Percentiles rank a stretch among this genome's conserved stretches.
Evolutionary conservation across 2,329 filamentous ascomycete species (phyloP).

Genomic region (Colletotrichum sp.): DNA sequence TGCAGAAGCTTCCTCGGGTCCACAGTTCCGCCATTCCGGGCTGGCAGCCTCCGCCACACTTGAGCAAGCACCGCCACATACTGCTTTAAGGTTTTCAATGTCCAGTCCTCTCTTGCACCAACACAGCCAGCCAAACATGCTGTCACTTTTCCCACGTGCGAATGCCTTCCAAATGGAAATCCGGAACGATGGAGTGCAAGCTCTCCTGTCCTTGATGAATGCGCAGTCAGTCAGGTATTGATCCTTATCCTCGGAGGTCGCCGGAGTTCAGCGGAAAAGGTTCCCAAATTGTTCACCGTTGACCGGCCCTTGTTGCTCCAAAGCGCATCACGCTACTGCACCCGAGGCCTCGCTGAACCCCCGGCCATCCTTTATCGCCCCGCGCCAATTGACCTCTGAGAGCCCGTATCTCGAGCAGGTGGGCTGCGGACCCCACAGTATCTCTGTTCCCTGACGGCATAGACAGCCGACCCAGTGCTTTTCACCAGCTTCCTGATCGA

Average conservation of each 20-base stretch:
- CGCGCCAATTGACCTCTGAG: conserved; percentile 27
- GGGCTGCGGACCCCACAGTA: conserved; percentile 17
- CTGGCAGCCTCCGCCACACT: background rate
- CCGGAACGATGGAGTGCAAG: background rate
- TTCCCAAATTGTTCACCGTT: conserved; percentile 13
- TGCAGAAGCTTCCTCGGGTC: conserved; percentile 1
- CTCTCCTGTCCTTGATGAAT: background rate
- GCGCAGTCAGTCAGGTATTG: too few relatives aligned
- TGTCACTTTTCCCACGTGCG: background rate
- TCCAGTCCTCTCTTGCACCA: background rate
- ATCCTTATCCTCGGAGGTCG: conserved; percentile 1
- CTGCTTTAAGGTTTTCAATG: background rate
- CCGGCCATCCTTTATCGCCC: conserved; percentile 7
- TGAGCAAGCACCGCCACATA: background rate
- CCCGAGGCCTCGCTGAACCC: background rate
- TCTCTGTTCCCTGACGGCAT: background rate
- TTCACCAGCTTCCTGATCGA: conserved; percentile 23
- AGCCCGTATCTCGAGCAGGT: conserved; percentile 26
- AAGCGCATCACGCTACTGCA: conserved; percentile 13
- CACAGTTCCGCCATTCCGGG: conserved; percentile 13
- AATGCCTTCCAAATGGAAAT: background rate
- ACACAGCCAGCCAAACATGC: background rate
- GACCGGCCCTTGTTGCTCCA: background rate
- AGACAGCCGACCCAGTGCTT: conserved; percentile 3
- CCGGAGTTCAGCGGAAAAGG: background rate